These are phyloP conservation scores for Trametopsis cervina DNA, from an alignment of 768 basidiomycete species.

Conservation along the genomic window DNA sequence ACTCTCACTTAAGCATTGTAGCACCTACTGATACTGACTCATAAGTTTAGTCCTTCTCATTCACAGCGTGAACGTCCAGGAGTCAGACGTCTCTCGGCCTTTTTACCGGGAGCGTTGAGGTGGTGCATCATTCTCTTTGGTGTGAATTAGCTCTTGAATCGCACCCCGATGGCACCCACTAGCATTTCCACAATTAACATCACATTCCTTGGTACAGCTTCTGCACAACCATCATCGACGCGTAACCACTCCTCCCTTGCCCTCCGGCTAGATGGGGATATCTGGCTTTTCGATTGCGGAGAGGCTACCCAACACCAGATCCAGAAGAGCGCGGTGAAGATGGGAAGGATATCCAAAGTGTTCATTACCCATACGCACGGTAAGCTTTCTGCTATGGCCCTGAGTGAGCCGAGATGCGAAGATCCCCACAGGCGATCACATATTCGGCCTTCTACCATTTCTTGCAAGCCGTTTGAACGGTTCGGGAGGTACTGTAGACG, in stretches of 20 bases:
- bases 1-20: neutral
- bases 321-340: conserved; percentile 65
- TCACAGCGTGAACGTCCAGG: too few species aligned
- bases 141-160: too few species aligned
- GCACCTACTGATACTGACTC: too few species aligned
- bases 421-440: conserved; percentile 61
- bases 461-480: conserved; percentile 69
- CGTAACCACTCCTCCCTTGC: conserved; percentile 74
- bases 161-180: neutral
- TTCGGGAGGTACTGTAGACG: conserved; percentile 57
- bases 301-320: conserved; percentile 78
- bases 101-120: too few species aligned
- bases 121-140: too few species aligned
- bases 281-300: conserved; percentile 85
- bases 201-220: conserved; percentile 78
- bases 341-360: conserved; percentile 75
- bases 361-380: conserved; percentile 91
- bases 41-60: too few species aligned
- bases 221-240: conserved; percentile 73
- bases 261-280: conserved; percentile 56
- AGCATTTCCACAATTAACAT: conserved; percentile 35
- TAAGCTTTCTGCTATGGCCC: conserved; percentile 21
- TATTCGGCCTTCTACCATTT: conserved; percentile 67
- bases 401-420: neutral
- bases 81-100: too few species aligned